Percentiles rank a stretch among this genome's conserved stretches.
These are phyloP conservation scores for Kingdonia uniflora DNA, from an alignment of 164 flowering plant genomes.

Conservation along the genomic window DNA sequence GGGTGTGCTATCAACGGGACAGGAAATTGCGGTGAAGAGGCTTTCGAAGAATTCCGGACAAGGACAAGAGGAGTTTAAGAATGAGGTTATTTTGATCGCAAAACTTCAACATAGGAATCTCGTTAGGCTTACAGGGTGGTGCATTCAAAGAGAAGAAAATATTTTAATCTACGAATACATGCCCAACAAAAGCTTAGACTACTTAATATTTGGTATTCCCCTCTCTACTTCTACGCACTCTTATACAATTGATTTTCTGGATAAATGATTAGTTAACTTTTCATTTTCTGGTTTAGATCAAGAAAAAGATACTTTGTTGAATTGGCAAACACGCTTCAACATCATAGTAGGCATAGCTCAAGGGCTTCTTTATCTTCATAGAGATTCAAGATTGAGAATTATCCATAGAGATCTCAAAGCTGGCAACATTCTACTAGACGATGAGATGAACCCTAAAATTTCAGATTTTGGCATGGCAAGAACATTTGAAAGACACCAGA, in stretches of 20 bases:
- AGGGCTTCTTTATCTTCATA: slow-evolving; percentile 8
- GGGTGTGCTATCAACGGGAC: neutral
- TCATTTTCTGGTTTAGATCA: neutral
- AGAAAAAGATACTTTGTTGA: neutral
- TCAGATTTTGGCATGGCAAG: slow-evolving; percentile 7
- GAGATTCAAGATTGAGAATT: slow-evolving; percentile 3
- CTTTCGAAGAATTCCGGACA: slow-evolving; percentile 7
- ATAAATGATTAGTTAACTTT: neutral
- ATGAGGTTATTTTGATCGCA: slow-evolving; percentile 4
- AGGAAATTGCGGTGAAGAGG: slow-evolving; percentile 11
- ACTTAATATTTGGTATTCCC: slow-evolving; percentile 6
- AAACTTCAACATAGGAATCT: slow-evolving; percentile 10
- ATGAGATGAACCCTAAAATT: slow-evolving; percentile 4
- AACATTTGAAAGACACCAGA: slow-evolving; percentile 2
- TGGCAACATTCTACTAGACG: neutral
- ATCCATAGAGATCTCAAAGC: slow-evolving; percentile 8
- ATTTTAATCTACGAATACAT: slow-evolving; percentile 9
- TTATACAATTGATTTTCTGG: neutral
- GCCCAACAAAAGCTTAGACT: slow-evolving; percentile 7
- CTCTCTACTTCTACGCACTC: neutral
- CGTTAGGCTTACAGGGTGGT: slow-evolving; percentile 7
- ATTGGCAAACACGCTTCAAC: slow-evolving; percentile 2
- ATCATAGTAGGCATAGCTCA: slow-evolving; percentile 7
- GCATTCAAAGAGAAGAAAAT: slow-evolving; percentile 8
- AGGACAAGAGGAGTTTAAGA: slow-evolving; percentile 6